Evolutionary conservation across 2,329 filamentous ascomycete species (phyloP).

Genomic region (Plectosphaerella cucumerina): DNA sequence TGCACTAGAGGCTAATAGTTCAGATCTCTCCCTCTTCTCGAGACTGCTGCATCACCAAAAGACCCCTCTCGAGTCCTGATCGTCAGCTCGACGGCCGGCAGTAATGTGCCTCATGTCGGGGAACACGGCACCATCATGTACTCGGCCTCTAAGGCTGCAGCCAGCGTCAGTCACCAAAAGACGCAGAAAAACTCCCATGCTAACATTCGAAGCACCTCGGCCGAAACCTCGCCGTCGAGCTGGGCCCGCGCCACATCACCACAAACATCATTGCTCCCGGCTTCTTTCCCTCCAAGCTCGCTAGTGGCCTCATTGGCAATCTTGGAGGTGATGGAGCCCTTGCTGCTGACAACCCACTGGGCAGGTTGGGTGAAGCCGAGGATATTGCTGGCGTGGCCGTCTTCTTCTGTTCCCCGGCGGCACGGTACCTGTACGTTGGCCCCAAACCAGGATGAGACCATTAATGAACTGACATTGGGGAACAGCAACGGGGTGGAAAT

Average conservation of each 20-base stretch:
- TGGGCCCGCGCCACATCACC: slow-evolving; percentile 61
- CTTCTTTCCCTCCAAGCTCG: slow-evolving; percentile 67
- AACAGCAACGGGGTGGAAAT: slow-evolving; percentile 30
- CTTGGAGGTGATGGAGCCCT: slow-evolving; percentile 52
- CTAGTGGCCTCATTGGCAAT: slow-evolving; percentile 57
- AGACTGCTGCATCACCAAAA: slow-evolving; percentile 25
- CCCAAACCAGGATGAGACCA: not conserved
- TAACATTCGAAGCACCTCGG: slow-evolving; percentile 44
- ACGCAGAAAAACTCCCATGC: not conserved
- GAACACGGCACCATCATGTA: slow-evolving; percentile 62
- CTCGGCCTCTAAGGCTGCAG: slow-evolving; percentile 65
- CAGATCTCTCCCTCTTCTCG: slow-evolving; percentile 37
- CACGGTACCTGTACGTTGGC: slow-evolving; percentile 40
- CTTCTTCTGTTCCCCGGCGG: slow-evolving; percentile 49
- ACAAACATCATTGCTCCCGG: slow-evolving; percentile 65
- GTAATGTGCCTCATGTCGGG: slow-evolving; percentile 56
- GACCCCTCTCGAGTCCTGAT: slow-evolving; percentile 61
- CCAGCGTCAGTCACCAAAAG: slow-evolving; percentile 19
- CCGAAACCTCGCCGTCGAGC: slow-evolving; percentile 62
- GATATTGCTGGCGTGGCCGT: slow-evolving; percentile 58
- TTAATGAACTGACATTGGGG: slow-evolving; percentile 1
- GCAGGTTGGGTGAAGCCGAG: slow-evolving; percentile 50
- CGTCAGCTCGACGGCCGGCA: slow-evolving; percentile 63
- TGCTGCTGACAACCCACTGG: slow-evolving; percentile 47
- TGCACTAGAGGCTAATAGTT: not conserved